Evolutionary conservation across 2,329 filamentous ascomycete species (phyloP).

Genomic region (Chalaropsis thielavioides): DNA sequence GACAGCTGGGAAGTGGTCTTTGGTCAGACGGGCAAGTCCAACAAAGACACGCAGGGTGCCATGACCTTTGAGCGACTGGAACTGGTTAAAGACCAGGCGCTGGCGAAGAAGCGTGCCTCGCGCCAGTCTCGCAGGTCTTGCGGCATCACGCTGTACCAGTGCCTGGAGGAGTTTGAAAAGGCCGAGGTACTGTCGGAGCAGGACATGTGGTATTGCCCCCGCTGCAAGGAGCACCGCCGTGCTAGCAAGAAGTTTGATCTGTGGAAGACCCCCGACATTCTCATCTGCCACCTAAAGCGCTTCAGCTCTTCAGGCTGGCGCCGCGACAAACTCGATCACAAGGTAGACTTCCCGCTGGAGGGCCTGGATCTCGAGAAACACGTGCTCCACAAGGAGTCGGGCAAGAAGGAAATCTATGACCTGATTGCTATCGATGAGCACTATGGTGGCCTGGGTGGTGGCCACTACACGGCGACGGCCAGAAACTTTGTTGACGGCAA

Average conservation of each 20-base stretch:
- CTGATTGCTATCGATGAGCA: slow-evolving; percentile 94
- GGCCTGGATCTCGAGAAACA: slow-evolving; percentile 68
- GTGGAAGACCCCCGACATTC: slow-evolving; percentile 90
- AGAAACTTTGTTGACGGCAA: slow-evolving; percentile 78
- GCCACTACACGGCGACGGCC: slow-evolving; percentile 89
- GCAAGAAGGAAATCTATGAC: slow-evolving; percentile 76
- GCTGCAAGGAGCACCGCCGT: slow-evolving; percentile 83
- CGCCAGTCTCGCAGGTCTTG: slow-evolving; percentile 41
- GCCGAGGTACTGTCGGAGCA: slow-evolving; percentile 87
- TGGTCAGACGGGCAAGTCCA: slow-evolving; percentile 28
- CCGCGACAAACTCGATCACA: slow-evolving; percentile 78
- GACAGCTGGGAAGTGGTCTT: slow-evolving; percentile 61
- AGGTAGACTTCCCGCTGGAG: slow-evolving; percentile 83
- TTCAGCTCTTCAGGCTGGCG: slow-evolving; percentile 76
- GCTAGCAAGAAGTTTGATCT: slow-evolving; percentile 95
- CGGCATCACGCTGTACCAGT: slow-evolving; percentile 77
- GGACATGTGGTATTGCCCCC: slow-evolving; percentile 94
- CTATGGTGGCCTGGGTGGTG: slow-evolving; percentile 81
- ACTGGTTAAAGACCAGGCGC: slow-evolving; percentile 45
- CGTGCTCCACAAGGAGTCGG: slow-evolving; percentile 65
- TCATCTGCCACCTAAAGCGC: slow-evolving; percentile 88
- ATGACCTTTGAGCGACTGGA: slow-evolving; percentile 42
- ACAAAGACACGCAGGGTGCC: slow-evolving; percentile 39
- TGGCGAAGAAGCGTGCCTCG: slow-evolving; percentile 47
- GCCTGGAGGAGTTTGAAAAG: slow-evolving; percentile 86